Conservation (phyloP, 2,329 filamentous ascomycete species). For the Phaeomoniella chlamydospora region DNA sequence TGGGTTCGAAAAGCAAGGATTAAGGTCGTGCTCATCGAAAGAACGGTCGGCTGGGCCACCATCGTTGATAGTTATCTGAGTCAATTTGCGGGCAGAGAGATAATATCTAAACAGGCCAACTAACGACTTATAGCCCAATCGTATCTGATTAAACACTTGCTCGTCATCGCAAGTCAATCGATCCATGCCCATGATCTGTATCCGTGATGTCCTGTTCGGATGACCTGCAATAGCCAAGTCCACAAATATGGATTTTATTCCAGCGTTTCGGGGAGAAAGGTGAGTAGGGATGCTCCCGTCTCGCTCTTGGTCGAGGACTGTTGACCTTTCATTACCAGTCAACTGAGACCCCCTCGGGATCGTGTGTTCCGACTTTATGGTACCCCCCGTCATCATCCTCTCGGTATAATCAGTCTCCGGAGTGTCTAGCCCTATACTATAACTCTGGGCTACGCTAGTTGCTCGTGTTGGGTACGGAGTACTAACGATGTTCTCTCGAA, state of each 20-base stretch:
- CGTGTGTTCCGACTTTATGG: background rate
- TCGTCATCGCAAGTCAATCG: constrained; percentile 11
- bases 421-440: background rate
- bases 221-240: constrained; percentile 9
- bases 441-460: constrained; percentile 5
- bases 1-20: constrained; percentile 7
- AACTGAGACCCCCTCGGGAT: no score
- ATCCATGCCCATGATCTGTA: constrained; percentile 9
- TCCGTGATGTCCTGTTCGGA: constrained; percentile 4
- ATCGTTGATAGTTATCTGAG: constrained; percentile 5
- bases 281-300: constrained; percentile 9
- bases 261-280: constrained; percentile 5
- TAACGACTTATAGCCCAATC: constrained; percentile 7
- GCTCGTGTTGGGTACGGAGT: constrained; percentile 10
- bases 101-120: constrained; percentile 6
- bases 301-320: background rate
- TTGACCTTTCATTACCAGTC: background rate
- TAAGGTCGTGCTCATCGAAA: constrained; percentile 5
- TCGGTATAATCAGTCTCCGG: background rate
- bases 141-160: constrained; percentile 10
- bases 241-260: constrained; percentile 10
- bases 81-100: constrained; percentile 8
- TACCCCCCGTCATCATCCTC: background rate
- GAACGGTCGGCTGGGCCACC: background rate
- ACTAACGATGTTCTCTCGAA: constrained; percentile 11